Percentiles rank a stretch among this genome's conserved stretches.
Evolutionary conservation across 129 eudicot genomes (phyloP).

Genomic region (Apium graveolens): DNA sequence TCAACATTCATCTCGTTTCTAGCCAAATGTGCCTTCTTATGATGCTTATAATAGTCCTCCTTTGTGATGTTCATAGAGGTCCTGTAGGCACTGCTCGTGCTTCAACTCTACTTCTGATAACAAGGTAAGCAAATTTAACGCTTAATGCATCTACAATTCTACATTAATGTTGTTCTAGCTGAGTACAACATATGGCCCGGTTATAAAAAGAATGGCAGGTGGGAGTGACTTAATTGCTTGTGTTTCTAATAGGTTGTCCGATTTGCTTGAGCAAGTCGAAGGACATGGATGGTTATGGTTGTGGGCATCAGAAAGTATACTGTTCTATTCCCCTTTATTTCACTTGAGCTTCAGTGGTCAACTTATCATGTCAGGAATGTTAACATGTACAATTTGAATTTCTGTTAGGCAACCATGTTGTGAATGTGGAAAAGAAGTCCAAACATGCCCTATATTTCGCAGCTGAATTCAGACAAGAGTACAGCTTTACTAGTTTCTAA

Average conservation of each 20-base stretch:
- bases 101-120: constrained; percentile 57
- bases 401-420: constrained; percentile 60
- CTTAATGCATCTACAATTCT: not conserved
- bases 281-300: constrained; percentile 94
- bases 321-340: not conserved
- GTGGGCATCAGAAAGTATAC: constrained; percentile 84
- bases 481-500: constrained; percentile 56
- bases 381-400: not conserved
- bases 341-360: not conserved
- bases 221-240: not conserved
- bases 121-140: constrained; percentile 32
- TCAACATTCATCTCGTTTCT: constrained; percentile 32
- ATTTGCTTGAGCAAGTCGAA: constrained; percentile 71
- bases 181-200: not conserved
- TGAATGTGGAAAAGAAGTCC: constrained; percentile 67
- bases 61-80: constrained; percentile 30
- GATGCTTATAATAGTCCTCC: constrained; percentile 29
- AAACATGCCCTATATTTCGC: constrained; percentile 76
- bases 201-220: not conserved
- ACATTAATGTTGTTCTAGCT: not conserved
- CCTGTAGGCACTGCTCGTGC: constrained; percentile 38
- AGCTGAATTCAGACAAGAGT: constrained; percentile 62
- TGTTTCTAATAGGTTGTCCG: constrained; percentile 56
- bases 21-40: constrained; percentile 44
- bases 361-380: not conserved